These are phyloP conservation scores for Talaromyces sp. DNA, from an alignment of 2,329 filamentous ascomycete species.

Conservation along the genomic window DNA sequence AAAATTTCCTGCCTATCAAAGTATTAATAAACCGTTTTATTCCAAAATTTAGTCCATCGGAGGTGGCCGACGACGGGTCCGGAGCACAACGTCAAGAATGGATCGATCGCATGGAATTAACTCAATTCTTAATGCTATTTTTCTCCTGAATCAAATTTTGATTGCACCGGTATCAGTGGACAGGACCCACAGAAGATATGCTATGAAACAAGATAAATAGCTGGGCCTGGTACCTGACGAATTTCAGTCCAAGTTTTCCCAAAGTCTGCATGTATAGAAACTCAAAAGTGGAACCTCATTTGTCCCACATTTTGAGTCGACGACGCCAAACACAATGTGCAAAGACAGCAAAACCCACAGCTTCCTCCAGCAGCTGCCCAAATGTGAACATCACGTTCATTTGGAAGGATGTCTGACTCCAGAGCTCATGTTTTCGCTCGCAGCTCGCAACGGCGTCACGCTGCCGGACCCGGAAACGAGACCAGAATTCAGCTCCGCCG, in stretches of 20 bases:
- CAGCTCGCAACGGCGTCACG: constrained; percentile 59
- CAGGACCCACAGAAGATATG: not conserved
- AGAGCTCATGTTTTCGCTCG: constrained; percentile 63
- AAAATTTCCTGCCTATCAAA: not conserved
- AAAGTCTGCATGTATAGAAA: not conserved
- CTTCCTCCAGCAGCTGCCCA: constrained; percentile 63
- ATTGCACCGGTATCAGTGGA: not conserved
- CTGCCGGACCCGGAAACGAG: constrained; percentile 54
- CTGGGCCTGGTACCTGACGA: not conserved
- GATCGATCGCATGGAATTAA: not conserved
- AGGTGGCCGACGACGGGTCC: constrained; percentile 8
- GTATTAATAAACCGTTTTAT: not conserved
- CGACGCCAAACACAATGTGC: constrained; percentile 5
- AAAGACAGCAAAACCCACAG: constrained; percentile 41
- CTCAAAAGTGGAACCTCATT: not conserved
- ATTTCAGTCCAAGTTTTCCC: not conserved
- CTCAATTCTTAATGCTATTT: not conserved
- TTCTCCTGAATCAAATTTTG: not conserved
- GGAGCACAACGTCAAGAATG: not conserved
- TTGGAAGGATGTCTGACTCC: constrained; percentile 71
- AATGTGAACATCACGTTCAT: constrained; percentile 79
- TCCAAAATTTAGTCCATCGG: not conserved
- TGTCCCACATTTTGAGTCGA: not conserved
- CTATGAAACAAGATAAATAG: not conserved
- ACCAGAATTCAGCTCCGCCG: constrained; percentile 57